phyloP scores from a whole-genome alignment of 2,329 filamentous ascomycete species.

The Neurospora sp. region DNA sequence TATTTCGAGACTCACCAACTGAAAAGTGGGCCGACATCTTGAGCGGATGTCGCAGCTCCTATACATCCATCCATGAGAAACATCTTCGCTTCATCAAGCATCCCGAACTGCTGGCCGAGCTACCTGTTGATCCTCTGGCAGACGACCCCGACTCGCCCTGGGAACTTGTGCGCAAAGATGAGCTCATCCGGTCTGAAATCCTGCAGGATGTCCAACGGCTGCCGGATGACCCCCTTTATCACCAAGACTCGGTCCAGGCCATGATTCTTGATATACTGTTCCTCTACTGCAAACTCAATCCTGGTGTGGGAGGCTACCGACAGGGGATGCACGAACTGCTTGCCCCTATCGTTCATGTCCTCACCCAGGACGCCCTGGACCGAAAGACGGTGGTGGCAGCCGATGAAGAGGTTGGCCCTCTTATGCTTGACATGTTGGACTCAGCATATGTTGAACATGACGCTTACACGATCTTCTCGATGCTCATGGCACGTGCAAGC shows the following conservation, averaged over 20 bases:
- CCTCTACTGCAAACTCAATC: slow-evolving; percentile 88
- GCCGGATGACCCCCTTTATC: slow-evolving; percentile 86
- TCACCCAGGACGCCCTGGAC: slow-evolving; percentile 73
- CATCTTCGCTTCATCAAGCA: slow-evolving; percentile 77
- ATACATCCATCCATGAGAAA: slow-evolving; percentile 60
- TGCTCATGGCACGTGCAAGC: slow-evolving; percentile 80
- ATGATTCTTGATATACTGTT: slow-evolving; percentile 86
- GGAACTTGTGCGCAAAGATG: slow-evolving; percentile 78
- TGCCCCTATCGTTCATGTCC: slow-evolving; percentile 76
- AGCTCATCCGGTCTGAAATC: slow-evolving; percentile 77
- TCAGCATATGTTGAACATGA: slow-evolving; percentile 76
- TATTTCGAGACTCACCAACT: slow-evolving; percentile 59
- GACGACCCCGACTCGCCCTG: slow-evolving; percentile 86
- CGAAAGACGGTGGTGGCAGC: slow-evolving; percentile 22
- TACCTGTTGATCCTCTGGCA: slow-evolving; percentile 71
- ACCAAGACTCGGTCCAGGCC: slow-evolving; percentile 64
- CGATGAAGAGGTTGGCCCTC: slow-evolving; percentile 31
- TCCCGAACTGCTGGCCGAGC: slow-evolving; percentile 64
- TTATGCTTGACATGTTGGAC: slow-evolving; percentile 61
- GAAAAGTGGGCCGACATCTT: slow-evolving; percentile 61
- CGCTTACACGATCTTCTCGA: slow-evolving; percentile 74
- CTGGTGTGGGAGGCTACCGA: slow-evolving; percentile 77
- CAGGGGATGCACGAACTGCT: slow-evolving; percentile 98
- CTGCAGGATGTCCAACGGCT: slow-evolving; percentile 89
- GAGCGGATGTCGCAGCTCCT: slow-evolving; percentile 61